phyloP scores from a whole-genome alignment of 495 filamentous ascomycete genomes.

The Darksidea phi region DNA sequence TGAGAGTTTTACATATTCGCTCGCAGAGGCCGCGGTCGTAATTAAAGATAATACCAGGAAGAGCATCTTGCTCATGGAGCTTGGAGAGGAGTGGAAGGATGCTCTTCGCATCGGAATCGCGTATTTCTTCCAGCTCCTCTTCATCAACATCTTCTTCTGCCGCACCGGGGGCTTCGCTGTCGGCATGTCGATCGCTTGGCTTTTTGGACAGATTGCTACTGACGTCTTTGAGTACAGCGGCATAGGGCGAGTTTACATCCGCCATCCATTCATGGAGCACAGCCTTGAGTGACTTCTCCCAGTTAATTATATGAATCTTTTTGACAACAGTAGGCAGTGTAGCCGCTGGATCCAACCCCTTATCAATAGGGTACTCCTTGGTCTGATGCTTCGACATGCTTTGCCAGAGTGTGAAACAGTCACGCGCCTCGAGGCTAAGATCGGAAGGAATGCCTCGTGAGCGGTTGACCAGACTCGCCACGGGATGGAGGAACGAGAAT shows the following conservation, averaged over 20 bases:
- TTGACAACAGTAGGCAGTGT: conserved; percentile 47
- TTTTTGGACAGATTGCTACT: conserved; percentile 21
- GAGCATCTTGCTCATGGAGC: conserved; percentile 60
- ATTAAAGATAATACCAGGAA: conserved; percentile 76
- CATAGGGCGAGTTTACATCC: conserved; percentile 60
- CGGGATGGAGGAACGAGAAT: conserved; percentile 67
- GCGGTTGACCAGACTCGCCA: conserved; percentile 59
- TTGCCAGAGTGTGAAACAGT: conserved; percentile 65
- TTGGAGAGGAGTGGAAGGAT: conserved; percentile 60
- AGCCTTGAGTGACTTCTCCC: conserved; percentile 63
- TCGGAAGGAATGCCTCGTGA: conserved; percentile 62
- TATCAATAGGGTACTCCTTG: conserved; percentile 40
- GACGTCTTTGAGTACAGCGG: conserved; percentile 51
- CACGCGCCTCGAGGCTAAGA: conserved; percentile 65
- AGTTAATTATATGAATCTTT: conserved; percentile 63
- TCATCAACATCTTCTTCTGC: conserved; percentile 2
- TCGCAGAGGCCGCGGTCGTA: conserved; percentile 68
- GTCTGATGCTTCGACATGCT: conserved; percentile 57
- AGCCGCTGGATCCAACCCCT: conserved; percentile 49
- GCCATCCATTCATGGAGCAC: conserved; percentile 61
- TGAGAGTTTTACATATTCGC: conserved; percentile 49
- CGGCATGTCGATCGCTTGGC: too few relatives aligned
- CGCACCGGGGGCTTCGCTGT: background rate
- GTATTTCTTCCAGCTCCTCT: conserved; percentile 2
- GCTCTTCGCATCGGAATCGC: conserved; percentile 44